Evolutionary conservation across 768 basidiomycete genomes (phyloP).

Genomic region (Lactarius akahatsu): DNA sequence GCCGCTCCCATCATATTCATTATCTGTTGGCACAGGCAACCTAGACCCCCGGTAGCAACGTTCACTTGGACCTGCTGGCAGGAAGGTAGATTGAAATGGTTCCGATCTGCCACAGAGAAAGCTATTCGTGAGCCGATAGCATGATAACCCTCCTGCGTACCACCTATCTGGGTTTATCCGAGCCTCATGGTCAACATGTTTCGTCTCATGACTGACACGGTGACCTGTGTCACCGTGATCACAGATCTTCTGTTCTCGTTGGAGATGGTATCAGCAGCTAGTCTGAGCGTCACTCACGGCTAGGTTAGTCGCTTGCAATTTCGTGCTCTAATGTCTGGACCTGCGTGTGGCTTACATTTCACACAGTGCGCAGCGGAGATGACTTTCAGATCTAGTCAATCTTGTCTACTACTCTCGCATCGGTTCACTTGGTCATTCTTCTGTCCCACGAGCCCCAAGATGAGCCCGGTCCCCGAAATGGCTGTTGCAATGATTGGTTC

Average conservation of each 20-base stretch:
- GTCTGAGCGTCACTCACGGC: not conserved
- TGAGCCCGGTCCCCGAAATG: not conserved
- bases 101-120: not conserved
- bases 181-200: not conserved
- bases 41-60: not conserved
- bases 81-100: not conserved
- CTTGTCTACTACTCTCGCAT: not conserved
- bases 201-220: not conserved
- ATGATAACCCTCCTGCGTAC: not conserved
- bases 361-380: not conserved
- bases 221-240: not conserved
- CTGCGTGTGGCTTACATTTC: not conserved
- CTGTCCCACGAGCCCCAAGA: not conserved
- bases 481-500: not conserved
- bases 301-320: not conserved
- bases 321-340: not conserved
- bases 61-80: not conserved
- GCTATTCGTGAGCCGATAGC: not conserved
- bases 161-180: not conserved
- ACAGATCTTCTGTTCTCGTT: not conserved
- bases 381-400: not conserved
- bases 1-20: not conserved
- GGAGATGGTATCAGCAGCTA: not conserved
- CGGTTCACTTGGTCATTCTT: not conserved
- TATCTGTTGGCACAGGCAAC: not conserved